Evolutionary conservation across 2,329 filamentous ascomycete genomes (phyloP).

Genomic region (Phialophora tarda): DNA sequence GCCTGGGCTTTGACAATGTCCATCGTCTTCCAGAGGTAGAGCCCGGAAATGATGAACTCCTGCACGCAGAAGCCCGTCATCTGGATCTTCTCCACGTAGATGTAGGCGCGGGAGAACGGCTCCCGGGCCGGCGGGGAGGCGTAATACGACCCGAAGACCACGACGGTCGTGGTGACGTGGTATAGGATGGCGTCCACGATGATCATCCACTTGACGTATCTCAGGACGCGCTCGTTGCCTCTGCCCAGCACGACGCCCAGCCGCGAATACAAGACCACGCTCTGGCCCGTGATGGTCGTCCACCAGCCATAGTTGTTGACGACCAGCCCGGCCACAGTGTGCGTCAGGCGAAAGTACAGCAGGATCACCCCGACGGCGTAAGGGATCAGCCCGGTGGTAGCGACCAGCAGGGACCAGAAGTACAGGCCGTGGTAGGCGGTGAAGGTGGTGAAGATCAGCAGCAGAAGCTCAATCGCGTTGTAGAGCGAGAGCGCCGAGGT

Average conservation of each 20-base stretch:
- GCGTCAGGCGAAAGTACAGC: slow-evolving; percentile 49
- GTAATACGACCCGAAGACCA: slow-evolving; percentile 49
- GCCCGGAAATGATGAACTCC: slow-evolving; percentile 45
- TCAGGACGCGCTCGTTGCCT: slow-evolving; percentile 43
- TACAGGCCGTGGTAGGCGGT: slow-evolving; percentile 54
- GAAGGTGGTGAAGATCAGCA: slow-evolving; percentile 57
- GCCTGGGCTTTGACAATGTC: slow-evolving; percentile 52
- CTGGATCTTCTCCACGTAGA: slow-evolving; percentile 60
- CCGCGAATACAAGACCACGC: slow-evolving; percentile 58
- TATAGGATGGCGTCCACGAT: slow-evolving; percentile 51
- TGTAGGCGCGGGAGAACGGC: slow-evolving; percentile 47
- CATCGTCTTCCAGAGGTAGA: slow-evolving; percentile 61
- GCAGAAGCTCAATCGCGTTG: slow-evolving; percentile 56
- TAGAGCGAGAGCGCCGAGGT: slow-evolving; percentile 46
- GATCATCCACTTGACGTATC: slow-evolving; percentile 54
- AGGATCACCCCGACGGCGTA: slow-evolving; percentile 55
- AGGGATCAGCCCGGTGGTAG: slow-evolving; percentile 51
- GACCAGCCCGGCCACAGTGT: slow-evolving; percentile 36
- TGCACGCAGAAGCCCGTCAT: slow-evolving; percentile 63
- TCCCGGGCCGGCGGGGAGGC: slow-evolving; percentile 38
- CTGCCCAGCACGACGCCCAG: slow-evolving; percentile 52
- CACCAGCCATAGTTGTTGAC: slow-evolving; percentile 54
- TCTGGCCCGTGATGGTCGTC: slow-evolving; percentile 56
- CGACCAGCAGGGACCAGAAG: slow-evolving; percentile 56
- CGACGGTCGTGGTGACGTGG: slow-evolving; percentile 51